These are phyloP conservation scores for Trichomonas vaginalis DNA, from an alignment of 208 protist genomes.

Conservation along the genomic window DNA sequence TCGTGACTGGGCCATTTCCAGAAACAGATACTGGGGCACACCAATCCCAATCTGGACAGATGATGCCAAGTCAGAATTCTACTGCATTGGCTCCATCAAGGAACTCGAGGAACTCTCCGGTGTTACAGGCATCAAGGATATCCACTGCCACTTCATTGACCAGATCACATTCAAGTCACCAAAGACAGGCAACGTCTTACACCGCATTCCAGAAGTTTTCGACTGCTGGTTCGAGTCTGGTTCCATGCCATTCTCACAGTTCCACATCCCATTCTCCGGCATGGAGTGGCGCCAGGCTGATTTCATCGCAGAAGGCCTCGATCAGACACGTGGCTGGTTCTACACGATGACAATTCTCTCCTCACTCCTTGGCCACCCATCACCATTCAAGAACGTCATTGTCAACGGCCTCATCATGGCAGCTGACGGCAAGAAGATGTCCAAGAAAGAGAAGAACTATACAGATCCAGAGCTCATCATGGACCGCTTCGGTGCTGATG, in stretches of 20 bases:
- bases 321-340: slow-evolving; percentile 89
- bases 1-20: slow-evolving; percentile 91
- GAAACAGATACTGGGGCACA: slow-evolving; percentile 82
- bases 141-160: slow-evolving; percentile 88
- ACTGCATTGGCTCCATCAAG: slow-evolving; percentile 74
- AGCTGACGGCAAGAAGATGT: slow-evolving; percentile 94
- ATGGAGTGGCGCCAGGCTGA: slow-evolving; percentile 83
- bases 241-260: slow-evolving; percentile 92
- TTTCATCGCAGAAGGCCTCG: slow-evolving; percentile 76
- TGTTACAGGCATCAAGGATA: slow-evolving; percentile 57
- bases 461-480: slow-evolving; percentile 84
- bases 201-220: slow-evolving; percentile 70
- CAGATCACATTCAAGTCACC: slow-evolving; percentile 87
- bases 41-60: slow-evolving; percentile 92
- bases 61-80: slow-evolving; percentile 70
- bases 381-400: slow-evolving; percentile 95
- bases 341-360: slow-evolving; percentile 97
- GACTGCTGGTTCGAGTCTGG: slow-evolving; percentile 99
- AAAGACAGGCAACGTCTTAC: slow-evolving; percentile 50
- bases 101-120: slow-evolving; percentile 68
- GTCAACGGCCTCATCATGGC: slow-evolving; percentile 97
- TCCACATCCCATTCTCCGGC: slow-evolving; percentile 99
- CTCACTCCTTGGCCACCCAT: slow-evolving; percentile 84
- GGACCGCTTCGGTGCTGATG: slow-evolving; percentile 61
- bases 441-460: slow-evolving; percentile 98